phyloP scores from a whole-genome alignment of 164 flowering plant species.

The Aristolochia californica region DNA sequence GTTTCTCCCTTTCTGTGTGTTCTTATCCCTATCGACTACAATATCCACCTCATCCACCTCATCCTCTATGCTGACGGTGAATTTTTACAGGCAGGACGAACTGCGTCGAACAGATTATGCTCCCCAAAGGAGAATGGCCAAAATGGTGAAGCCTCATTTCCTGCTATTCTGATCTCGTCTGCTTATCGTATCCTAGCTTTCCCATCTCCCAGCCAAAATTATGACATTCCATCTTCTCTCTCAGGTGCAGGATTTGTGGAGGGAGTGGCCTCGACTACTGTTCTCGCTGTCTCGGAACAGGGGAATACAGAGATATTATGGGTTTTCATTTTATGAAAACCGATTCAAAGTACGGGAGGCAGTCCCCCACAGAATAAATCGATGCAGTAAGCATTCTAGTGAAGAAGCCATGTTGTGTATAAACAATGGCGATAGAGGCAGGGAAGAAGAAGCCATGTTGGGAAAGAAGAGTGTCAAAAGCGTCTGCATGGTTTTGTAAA shows the following conservation, averaged over 20 bases:
- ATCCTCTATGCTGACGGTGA: background rate
- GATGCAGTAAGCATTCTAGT: too few species aligned
- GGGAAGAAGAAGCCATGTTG: too few species aligned
- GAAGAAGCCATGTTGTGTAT: too few species aligned
- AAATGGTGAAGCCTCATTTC: constrained; percentile 52
- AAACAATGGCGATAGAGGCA: too few species aligned
- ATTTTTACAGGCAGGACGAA: constrained; percentile 59
- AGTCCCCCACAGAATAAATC: too few species aligned
- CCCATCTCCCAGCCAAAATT: background rate
- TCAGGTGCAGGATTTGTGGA: constrained; percentile 76
- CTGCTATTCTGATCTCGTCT: background rate
- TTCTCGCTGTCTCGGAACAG: constrained; percentile 70
- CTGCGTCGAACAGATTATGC: constrained; percentile 40
- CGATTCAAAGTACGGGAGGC: constrained; percentile 7
- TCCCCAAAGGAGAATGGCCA: constrained; percentile 92
- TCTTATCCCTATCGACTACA: background rate
- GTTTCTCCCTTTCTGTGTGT: constrained; percentile 25
- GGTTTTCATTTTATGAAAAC: constrained; percentile 67
- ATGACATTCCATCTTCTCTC: background rate
- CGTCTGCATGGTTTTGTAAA: too few species aligned
- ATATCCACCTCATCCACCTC: background rate
- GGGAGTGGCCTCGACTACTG: constrained; percentile 76
- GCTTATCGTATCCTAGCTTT: background rate
- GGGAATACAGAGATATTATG: constrained; percentile 66
- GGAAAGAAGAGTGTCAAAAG: too few species aligned